Evolutionary conservation across 805 yeast genomes (phyloP).

Genomic region (Metschnikowia corniflorae): DNA sequence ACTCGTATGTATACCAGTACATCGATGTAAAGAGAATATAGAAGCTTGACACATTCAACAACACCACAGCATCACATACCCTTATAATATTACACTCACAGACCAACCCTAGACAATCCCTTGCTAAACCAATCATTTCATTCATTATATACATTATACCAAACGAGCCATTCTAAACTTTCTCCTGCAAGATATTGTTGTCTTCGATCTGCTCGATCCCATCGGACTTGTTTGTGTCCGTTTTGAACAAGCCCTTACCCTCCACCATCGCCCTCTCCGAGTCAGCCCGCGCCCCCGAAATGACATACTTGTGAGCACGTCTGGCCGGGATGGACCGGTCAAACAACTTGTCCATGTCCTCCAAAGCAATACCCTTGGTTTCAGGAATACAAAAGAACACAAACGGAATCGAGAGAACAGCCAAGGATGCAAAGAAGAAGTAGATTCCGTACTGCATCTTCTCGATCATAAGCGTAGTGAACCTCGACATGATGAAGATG

Average conservation of each 20-base stretch:
- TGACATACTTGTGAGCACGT: slow-evolving; percentile 21
- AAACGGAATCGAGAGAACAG: slow-evolving; percentile 32
- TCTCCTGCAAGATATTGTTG: too few species aligned
- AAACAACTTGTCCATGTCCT: slow-evolving; percentile 28
- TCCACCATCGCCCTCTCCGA: slow-evolving; percentile 16
- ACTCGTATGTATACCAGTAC: too few species aligned
- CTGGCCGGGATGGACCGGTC: slow-evolving; percentile 22
- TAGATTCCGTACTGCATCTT: slow-evolving; percentile 36
- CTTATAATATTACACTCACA: too few species aligned
- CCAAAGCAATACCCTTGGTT: slow-evolving; percentile 37
- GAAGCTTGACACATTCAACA: too few species aligned
- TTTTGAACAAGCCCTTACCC: slow-evolving; percentile 18
- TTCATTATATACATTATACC: too few species aligned
- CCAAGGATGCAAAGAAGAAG: slow-evolving; percentile 35
- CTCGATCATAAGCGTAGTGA: slow-evolving; percentile 33
- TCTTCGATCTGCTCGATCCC: slow-evolving; percentile 21
- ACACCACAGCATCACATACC: too few species aligned
- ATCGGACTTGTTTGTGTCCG: slow-evolving; percentile 21
- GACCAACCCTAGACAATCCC: too few species aligned
- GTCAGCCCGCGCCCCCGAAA: slow-evolving; percentile 16
- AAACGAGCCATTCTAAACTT: too few species aligned
- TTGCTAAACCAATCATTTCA: too few species aligned
- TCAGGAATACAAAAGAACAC: slow-evolving; percentile 38
- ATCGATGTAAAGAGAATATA: too few species aligned
- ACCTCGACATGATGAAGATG: slow-evolving; percentile 35